phyloP scores from a whole-genome alignment of 169 alveolate genomes.

The Besnoitia besnoiti region DNA sequence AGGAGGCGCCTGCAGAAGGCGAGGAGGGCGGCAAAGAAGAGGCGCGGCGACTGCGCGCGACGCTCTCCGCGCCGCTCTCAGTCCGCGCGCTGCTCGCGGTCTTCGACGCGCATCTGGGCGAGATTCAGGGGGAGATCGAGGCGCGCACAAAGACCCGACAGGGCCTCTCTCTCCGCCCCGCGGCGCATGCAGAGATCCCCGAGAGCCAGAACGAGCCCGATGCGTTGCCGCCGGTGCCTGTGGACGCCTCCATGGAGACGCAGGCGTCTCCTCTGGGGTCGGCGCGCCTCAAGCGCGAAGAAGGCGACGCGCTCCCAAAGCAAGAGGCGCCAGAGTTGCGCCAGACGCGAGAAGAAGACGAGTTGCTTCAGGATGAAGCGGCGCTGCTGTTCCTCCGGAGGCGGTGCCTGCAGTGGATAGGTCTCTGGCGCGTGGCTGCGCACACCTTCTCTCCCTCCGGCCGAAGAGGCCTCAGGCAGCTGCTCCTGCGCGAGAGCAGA shows the following conservation, averaged over 20 bases:
- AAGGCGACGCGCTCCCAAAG: too few species aligned
- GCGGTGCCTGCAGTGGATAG: constrained; percentile 5
- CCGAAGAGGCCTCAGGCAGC: background rate
- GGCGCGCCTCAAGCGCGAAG: too few species aligned
- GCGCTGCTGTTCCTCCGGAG: background rate
- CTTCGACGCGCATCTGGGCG: background rate
- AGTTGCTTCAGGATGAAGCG: constrained; percentile 4
- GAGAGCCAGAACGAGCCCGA: too few species aligned
- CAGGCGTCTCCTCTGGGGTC: too few species aligned
- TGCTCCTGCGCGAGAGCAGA: background rate
- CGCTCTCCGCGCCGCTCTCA: background rate
- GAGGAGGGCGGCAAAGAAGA: background rate
- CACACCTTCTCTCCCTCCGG: background rate
- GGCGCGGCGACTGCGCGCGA: background rate
- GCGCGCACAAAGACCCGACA: background rate
- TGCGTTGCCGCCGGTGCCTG: too few species aligned
- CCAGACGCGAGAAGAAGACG: too few species aligned
- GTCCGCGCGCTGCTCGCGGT: background rate
- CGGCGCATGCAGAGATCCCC: too few species aligned
- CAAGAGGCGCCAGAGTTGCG: too few species aligned
- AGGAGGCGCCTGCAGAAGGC: too few species aligned
- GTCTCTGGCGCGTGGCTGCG: background rate
- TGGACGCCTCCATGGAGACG: too few species aligned
- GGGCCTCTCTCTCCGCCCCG: too few species aligned
- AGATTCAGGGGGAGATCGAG: background rate